Percentiles rank a stretch among this genome's conserved stretches.
Conservation (phyloP, 371 early-diverging fungal genomes). For the Mucor circinelloides region DNA sequence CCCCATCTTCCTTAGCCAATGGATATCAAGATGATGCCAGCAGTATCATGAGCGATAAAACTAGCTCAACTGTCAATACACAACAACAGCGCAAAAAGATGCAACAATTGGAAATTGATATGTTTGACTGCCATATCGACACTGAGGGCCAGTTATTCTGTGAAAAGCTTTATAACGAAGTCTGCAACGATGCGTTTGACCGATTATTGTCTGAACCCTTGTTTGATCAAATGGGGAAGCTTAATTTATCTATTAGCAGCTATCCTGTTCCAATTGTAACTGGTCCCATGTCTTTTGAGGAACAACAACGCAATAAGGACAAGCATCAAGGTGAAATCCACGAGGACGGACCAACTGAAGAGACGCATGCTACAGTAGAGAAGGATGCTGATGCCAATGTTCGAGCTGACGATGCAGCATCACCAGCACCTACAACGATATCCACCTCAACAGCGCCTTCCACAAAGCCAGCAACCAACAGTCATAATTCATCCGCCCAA, state of each 20-base stretch:
- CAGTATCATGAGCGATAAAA: slow-evolving; percentile 9
- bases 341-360: not conserved
- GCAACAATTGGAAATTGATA: slow-evolving; percentile 12
- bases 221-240: slow-evolving; percentile 40
- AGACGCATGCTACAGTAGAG: not conserved
- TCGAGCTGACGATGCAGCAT: not conserved
- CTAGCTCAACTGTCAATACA: not conserved
- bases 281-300: slow-evolving; percentile 5
- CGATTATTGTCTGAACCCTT: slow-evolving; percentile 43
- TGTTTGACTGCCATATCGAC: slow-evolving; percentile 31
- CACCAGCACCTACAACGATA: not conserved
- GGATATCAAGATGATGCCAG: not conserved
- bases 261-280: slow-evolving; percentile 12
- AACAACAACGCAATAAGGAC: not conserved
- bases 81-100: slow-evolving; percentile 13
- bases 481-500: not conserved
- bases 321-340: not conserved
- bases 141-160: slow-evolving; percentile 30
- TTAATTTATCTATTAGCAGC: slow-evolving; percentile 21
- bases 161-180: slow-evolving; percentile 26
- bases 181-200: slow-evolving; percentile 32
- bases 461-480: not conserved
- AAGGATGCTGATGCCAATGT: not conserved
- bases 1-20: not conserved
- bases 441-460: not conserved